phyloP scores from a whole-genome alignment of 2,329 filamentous ascomycete species.

The Malbranchea zuffiana region DNA sequence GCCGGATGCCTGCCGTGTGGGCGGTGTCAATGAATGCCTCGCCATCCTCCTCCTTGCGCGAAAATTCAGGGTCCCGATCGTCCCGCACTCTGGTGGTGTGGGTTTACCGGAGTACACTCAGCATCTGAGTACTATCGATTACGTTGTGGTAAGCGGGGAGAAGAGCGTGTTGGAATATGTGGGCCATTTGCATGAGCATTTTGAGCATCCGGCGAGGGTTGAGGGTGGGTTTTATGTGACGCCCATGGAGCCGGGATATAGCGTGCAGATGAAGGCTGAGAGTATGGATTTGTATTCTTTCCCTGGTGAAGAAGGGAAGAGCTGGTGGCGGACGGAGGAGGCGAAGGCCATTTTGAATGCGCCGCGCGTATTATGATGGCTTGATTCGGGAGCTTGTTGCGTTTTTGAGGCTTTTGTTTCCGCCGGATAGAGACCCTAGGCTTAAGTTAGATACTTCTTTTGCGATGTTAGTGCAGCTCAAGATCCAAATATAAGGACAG shows the following conservation, averaged over 20 bases:
- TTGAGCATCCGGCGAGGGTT: constrained; percentile 68
- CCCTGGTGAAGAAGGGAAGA: constrained; percentile 64
- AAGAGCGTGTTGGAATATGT: constrained; percentile 80
- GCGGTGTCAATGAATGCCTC: constrained; percentile 82
- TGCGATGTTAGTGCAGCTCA: too few relatives aligned
- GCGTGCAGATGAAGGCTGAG: constrained; percentile 82
- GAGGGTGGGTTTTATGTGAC: constrained; percentile 82
- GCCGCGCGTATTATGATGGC: constrained; percentile 3
- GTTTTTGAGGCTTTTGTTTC: too few relatives aligned
- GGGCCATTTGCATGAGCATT: constrained; percentile 89
- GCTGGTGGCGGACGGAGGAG: constrained; percentile 77
- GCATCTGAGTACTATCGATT: constrained; percentile 85
- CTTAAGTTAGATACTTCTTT: too few relatives aligned
- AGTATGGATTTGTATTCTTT: constrained; percentile 73
- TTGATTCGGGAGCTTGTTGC: too few relatives aligned
- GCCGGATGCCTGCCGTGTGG: constrained; percentile 80
- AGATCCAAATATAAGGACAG: too few relatives aligned
- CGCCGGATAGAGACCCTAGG: too few relatives aligned
- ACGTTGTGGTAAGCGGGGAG: constrained; percentile 74
- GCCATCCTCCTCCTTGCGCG: constrained; percentile 75
- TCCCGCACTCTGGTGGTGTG: constrained; percentile 81
- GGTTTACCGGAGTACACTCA: constrained; percentile 90
- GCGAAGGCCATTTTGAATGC: constrained; percentile 52
- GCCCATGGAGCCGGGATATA: constrained; percentile 71
- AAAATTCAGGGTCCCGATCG: constrained; percentile 62